Evolutionary conservation across 148 eudicot species (phyloP), one percentile per base, ranked within the genome.

Genomic region (Rhododendron simsii): DNA sequence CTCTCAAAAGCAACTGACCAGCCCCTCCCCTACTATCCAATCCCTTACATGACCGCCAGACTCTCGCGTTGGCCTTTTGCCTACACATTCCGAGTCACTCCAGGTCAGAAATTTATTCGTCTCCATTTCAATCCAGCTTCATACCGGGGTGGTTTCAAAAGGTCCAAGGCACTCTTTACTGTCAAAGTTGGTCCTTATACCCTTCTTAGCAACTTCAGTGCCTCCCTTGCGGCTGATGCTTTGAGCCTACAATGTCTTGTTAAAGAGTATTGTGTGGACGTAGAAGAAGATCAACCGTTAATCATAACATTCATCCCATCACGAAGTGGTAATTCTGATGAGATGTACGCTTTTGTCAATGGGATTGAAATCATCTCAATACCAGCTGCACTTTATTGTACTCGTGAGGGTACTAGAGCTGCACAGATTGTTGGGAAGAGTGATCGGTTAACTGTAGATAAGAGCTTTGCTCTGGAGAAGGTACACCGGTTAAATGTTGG

Each of bases 321-420:
- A 12, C 21, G 6, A 5, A 51, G 11, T 33, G 63, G 45, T 55
- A 10, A 73, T 50, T 15, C 48, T 7, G 39, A 85, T 14, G 47
- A 78, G 63, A 23, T 69, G 1, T 87, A 87, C 65, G 93, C 92
- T 53, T 92, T 92, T 69, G 84, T 92, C 11, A 92, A 91, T 61
- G 93, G 90, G 8, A 93, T 93, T 20, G 95, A 93, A 57, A 86
- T 93, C 21, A 41, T 89, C 73, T 88, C 93, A 12, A 63, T 90
- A 55, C 93, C 94, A 2, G 33, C 86, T 5, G 85, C 78, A 8
- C 89, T 92, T 61, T 90, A 88, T 80, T 81, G 83, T 44, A 51
- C 87, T 8, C 80, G 57, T 8, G 67, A 44, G 15, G 86, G 84
- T n/a, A 73, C 74, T 0, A 0, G 2, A 1, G 79, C 89, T 2